A percentile compares a stretch with the other conserved stretches of the same genome.
phyloP scores from a whole-genome alignment of 2,329 filamentous ascomycete genomes.

The Ophiostoma australiae region DNA sequence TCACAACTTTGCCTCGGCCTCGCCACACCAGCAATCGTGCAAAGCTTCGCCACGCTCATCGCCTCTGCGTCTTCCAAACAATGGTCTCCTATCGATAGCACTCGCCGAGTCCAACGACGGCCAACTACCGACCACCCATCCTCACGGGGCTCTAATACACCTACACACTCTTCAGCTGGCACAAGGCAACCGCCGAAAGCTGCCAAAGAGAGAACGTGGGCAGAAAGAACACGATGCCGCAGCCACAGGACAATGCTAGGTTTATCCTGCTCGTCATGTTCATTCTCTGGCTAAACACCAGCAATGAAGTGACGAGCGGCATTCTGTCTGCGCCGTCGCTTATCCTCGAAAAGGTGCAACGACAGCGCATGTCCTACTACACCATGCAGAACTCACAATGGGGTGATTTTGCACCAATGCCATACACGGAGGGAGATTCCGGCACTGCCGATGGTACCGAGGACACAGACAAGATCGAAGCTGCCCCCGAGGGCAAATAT shows the following conservation, averaged over 20 bases:
- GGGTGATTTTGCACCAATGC: slow-evolving; percentile 53
- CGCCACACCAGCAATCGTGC: not conserved
- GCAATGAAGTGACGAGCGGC: slow-evolving; percentile 39
- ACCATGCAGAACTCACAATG: slow-evolving; percentile 54
- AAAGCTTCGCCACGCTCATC: not conserved
- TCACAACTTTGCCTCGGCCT: not conserved
- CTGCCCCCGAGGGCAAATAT: slow-evolving; percentile 36
- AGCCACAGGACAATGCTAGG: slow-evolving; percentile 43
- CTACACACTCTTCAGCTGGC: not conserved
- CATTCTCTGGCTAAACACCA: slow-evolving; percentile 44
- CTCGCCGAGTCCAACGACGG: slow-evolving; percentile 16
- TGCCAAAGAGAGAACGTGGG: not conserved
- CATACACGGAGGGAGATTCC: slow-evolving; percentile 19
- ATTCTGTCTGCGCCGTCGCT: slow-evolving; percentile 42
- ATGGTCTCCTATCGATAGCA: slow-evolving; percentile 17
- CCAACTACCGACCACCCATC: not conserved
- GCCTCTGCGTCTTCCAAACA: slow-evolving; percentile 1
- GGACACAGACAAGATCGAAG: slow-evolving; percentile 26
- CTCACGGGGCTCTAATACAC: not conserved
- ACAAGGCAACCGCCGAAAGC: not conserved
- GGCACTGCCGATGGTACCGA: slow-evolving; percentile 20
- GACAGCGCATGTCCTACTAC: slow-evolving; percentile 48
- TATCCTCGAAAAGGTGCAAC: slow-evolving; percentile 44
- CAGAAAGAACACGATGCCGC: slow-evolving; percentile 39
- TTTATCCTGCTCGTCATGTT: slow-evolving; percentile 39